Percentiles rank a stretch among this genome's conserved stretches.
Evolutionary conservation across 139 green algal genomes (phyloP).

Genomic region (Astrephomene gubernaculifera): DNA sequence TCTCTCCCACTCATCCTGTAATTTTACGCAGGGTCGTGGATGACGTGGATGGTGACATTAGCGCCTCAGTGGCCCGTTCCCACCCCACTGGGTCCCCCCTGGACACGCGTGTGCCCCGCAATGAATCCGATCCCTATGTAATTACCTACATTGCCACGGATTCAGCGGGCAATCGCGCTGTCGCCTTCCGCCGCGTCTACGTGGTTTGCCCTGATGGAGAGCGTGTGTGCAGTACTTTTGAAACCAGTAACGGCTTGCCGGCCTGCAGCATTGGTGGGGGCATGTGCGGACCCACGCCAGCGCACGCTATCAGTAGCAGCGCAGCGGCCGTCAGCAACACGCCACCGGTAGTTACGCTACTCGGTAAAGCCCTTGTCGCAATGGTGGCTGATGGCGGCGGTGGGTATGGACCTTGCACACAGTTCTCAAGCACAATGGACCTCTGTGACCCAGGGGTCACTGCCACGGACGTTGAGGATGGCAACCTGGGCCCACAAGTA

Average conservation of each 20-base stretch:
- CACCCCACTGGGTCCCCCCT: background rate
- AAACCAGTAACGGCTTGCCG: background rate
- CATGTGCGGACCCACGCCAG: background rate
- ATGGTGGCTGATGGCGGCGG: background rate
- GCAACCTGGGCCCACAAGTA: constrained; percentile 21
- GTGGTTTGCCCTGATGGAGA: constrained; percentile 31
- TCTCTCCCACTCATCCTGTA: background rate
- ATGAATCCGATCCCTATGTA: constrained; percentile 5
- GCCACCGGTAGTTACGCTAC: background rate
- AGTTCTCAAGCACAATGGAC: background rate
- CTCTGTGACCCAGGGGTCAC: constrained; percentile 27
- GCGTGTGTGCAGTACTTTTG: background rate
- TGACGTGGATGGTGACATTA: constrained; percentile 34
- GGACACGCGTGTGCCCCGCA: constrained; percentile 6
- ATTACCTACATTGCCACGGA: constrained; percentile 36
- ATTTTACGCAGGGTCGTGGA: background rate
- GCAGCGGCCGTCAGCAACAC: background rate
- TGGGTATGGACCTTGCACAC: constrained; percentile 18
- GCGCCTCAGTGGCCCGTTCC: background rate
- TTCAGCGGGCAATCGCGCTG: constrained; percentile 12
- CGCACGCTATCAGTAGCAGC: background rate
- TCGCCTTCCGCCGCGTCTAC: constrained; percentile 37
- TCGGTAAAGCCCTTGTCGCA: background rate
- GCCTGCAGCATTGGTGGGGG: constrained; percentile 5
- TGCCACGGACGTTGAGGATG: constrained; percentile 39